A percentile compares a stretch with the other conserved stretches of the same genome.
phyloP scores from a whole-genome alignment of 176 grass and related monocot species.

The Oryza meyeriana region DNA sequence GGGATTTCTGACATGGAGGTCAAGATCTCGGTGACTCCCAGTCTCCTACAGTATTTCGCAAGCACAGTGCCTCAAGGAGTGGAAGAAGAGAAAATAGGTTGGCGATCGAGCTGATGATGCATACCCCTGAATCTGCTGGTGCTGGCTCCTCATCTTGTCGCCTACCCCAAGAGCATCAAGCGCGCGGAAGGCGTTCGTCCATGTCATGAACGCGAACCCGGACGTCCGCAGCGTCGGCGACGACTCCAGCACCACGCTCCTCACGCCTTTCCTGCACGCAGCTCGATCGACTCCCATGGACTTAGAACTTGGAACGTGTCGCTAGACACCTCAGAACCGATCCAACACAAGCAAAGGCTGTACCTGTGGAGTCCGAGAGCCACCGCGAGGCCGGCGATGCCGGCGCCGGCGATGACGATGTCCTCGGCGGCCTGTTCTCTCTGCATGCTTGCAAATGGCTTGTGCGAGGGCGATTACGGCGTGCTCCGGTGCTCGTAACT shows the following conservation, averaged over 20 bases:
- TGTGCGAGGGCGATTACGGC: not conserved
- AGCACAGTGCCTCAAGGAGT: no score
- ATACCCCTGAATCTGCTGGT: constrained; percentile 10
- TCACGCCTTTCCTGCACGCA: constrained; percentile 37
- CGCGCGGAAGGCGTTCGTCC: constrained; percentile 52
- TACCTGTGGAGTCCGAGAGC: constrained; percentile 49
- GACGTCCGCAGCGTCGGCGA: constrained; percentile 33
- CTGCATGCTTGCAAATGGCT: not conserved
- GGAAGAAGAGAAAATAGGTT: no score
- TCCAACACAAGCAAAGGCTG: no score
- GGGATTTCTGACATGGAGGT: no score
- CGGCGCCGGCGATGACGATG: constrained; percentile 55
- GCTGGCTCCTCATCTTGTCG: constrained; percentile 36
- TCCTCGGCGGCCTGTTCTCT: constrained; percentile 22
- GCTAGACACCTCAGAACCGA: no score
- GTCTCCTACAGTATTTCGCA: no score
- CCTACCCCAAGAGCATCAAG: constrained; percentile 56
- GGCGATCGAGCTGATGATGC: no score
- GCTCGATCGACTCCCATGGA: no score
- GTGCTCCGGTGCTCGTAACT: not conserved
- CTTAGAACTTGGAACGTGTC: no score
- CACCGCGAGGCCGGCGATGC: no score
- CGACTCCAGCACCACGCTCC: constrained; percentile 58
- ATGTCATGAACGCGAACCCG: constrained; percentile 35
- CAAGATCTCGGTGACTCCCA: no score